Base-by-base conservation (phyloP, 176 grass and related monocot genomes). In the Cenchrus americanus region DNA sequence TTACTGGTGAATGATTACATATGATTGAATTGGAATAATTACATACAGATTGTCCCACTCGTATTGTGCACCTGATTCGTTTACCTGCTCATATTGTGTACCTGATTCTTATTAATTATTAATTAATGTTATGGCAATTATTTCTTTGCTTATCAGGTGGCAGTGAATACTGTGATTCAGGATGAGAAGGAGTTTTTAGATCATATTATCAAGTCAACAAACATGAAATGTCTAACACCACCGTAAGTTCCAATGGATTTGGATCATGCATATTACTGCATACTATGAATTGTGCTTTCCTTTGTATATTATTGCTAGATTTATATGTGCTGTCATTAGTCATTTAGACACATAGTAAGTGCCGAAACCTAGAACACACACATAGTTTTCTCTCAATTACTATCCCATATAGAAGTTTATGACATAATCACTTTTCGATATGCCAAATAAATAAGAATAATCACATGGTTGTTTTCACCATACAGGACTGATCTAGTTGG, bases 201-300 rank as follows among this genome's bases (percentile, higher is more conserved):
- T 61, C 93, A 94, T 84, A 92, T 94, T 50, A 94, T 94, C 77
- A 94, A 88, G 88, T 92, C 93, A 73, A 94, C 93, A 83, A 94
- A 94, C 73, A 94, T 94, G 93, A 94, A 94, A 50, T 94, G 93
- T 66, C 82, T 94, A 62, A 92, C 93, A 75, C 93, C 93, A 71
- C 93, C 75, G 93, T 94, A 90, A 90, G 92, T 81, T 82, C 18
- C 58, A 11, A 80, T 34, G 37, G 42, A 57, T 75, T 61, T 26
- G 18, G 69, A 43, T 14, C 34, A 37, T 37, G 34, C 34, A 37
- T 37, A 37, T 37, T 37, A 37, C 34, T 37, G 34, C 27, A 69
- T 24, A 48, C 60, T 60, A 78, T 37, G 19, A 79, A 62, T 43
- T 64, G 7, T 54, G 10, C 7, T 4, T 88, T 1, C 40, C 10